phyloP scores from a whole-genome alignment of 1,139 yeast species.

The Meyerozyma carpophila region DNA sequence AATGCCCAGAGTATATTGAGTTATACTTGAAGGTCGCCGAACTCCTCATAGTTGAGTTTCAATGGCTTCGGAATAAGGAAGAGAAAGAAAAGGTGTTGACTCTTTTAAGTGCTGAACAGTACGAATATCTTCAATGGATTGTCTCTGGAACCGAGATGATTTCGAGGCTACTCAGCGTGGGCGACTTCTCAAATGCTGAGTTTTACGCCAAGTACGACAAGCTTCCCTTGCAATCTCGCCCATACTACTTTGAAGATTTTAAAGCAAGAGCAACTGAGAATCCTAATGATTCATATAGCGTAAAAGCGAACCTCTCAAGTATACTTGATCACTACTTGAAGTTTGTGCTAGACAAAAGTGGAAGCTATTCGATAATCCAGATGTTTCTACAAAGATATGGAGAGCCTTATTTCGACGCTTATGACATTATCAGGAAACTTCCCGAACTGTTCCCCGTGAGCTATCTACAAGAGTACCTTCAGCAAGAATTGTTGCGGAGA shows the following conservation, averaged over 20 bases:
- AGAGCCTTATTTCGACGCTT: not conserved
- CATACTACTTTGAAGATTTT: constrained; percentile 12
- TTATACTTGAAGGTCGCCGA: constrained; percentile 33
- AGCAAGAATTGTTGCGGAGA: constrained; percentile 2
- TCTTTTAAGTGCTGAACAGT: constrained; percentile 4
- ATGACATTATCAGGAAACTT: not conserved
- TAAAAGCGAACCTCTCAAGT: constrained; percentile 8
- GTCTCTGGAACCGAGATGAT: constrained; percentile 2
- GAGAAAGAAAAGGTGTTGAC: not conserved
- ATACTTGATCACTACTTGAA: constrained; percentile 21
- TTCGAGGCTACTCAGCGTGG: constrained; percentile 9
- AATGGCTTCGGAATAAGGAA: not conserved
- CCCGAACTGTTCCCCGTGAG: not conserved
- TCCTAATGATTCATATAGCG: not conserved
- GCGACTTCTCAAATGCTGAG: constrained; percentile 35
- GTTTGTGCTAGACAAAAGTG: constrained; percentile 6
- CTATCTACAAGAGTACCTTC: constrained; percentile 13
- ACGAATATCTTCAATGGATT: constrained; percentile 9
- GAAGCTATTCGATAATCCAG: constrained; percentile 17
- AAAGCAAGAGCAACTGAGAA: not conserved
- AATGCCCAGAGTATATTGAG: constrained; percentile 22
- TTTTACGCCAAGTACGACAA: constrained; percentile 18
- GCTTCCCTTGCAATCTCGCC: constrained; percentile 18
- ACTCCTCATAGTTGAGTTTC: constrained; percentile 9
- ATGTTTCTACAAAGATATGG: constrained; percentile 29